A percentile compares a stretch with the other conserved stretches of the same genome.
These are phyloP conservation scores for Phellinidium pouzarii DNA, from an alignment of 1,284 basidiomycete species.

Conservation along the genomic window DNA sequence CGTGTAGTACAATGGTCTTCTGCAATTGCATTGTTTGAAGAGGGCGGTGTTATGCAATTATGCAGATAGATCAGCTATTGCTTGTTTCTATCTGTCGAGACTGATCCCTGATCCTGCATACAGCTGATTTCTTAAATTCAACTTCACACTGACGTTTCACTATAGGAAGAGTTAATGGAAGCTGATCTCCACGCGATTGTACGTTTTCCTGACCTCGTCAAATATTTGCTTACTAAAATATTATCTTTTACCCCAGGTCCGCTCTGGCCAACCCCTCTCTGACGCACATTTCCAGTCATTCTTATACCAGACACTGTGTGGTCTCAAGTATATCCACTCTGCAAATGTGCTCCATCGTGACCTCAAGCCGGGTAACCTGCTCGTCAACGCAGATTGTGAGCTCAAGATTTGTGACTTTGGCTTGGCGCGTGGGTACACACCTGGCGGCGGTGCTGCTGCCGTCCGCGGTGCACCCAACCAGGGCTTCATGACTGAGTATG, in stretches of 20 bases:
- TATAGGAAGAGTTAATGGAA: slow-evolving; percentile 95
- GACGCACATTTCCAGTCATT: slow-evolving; percentile 99
- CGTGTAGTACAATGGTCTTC: too few species aligned
- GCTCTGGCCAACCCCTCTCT: slow-evolving; percentile 94
- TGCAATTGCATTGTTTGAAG: too few species aligned
- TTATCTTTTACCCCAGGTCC: slow-evolving; percentile 66
- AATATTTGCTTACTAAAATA: background rate
- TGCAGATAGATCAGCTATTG: background rate
- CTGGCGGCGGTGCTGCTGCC: slow-evolving; percentile 63
- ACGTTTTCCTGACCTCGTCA: slow-evolving; percentile 24
- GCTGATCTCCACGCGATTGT: slow-evolving; percentile 99
- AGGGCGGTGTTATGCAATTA: too few species aligned
- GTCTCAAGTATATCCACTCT: slow-evolving; percentile 98
- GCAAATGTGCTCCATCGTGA: slow-evolving; percentile 98
- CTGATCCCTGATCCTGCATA: background rate
- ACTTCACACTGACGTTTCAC: background rate
- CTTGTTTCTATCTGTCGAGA: background rate
- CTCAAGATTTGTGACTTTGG: slow-evolving; percentile 99
- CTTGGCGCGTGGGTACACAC: slow-evolving; percentile 89
- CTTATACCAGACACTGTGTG: slow-evolving; percentile 98
- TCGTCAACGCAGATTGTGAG: slow-evolving; percentile 98
- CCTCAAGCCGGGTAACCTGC: slow-evolving; percentile 92
- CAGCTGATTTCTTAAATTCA: background rate
- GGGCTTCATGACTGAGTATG: slow-evolving; percentile 99
- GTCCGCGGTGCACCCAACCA: slow-evolving; percentile 66